Evolutionary conservation across 2,329 filamentous ascomycete genomes (phyloP).

Genomic region (Phialophora expanda): DNA sequence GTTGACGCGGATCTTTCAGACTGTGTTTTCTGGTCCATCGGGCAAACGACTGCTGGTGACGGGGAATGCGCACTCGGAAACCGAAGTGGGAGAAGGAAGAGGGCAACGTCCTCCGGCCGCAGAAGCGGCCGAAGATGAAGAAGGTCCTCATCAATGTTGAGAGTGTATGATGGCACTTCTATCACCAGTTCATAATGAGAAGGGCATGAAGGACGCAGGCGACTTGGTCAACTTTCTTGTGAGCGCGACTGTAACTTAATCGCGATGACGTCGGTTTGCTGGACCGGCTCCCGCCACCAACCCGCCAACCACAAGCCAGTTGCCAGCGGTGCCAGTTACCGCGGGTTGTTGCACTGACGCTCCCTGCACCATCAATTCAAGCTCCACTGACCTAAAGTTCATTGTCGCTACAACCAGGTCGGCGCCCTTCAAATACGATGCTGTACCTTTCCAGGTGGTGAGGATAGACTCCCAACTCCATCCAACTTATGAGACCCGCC

Average conservation of each 20-base stretch:
- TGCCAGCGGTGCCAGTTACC: too few species aligned
- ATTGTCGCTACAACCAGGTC: background rate
- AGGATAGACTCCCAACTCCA: background rate
- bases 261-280: conserved; percentile 15
- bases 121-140: conserved; percentile 57
- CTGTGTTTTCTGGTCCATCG: conserved; percentile 38
- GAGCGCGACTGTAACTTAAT: background rate
- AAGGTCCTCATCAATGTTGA: conserved; percentile 54
- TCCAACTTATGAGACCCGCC: background rate
- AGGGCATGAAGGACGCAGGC: background rate
- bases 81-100: conserved; percentile 29
- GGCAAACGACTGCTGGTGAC: conserved; percentile 35
- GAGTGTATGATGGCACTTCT: background rate
- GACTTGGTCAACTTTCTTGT: background rate
- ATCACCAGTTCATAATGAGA: conserved; percentile 2
- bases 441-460: background rate
- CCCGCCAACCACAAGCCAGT: conserved; percentile 9
- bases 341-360: too few species aligned
- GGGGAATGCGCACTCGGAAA: conserved; percentile 40
- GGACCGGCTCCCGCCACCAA: conserved; percentile 2
- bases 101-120: conserved; percentile 49
- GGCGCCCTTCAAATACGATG: background rate
- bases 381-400: background rate
- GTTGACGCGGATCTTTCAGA: conserved; percentile 39
- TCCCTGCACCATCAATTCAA: background rate